phyloP scores from a whole-genome alignment of 345 rosid species.

The Arabidopsis suecica region DNA sequence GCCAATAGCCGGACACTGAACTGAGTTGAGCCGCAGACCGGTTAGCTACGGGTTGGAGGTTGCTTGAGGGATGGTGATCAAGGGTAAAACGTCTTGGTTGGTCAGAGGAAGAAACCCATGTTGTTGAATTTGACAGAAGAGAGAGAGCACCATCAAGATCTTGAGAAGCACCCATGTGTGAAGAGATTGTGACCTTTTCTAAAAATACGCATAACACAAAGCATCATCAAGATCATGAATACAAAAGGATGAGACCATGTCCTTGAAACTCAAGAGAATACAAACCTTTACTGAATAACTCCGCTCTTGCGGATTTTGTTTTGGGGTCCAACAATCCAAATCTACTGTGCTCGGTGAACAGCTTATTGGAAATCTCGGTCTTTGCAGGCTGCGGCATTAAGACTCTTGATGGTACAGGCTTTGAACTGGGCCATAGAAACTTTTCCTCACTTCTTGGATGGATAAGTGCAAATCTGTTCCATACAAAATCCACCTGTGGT shows the following conservation, averaged over 20 bases:
- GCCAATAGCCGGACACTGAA: constrained; percentile 53
- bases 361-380: constrained; percentile 48
- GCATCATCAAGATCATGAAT: neutral
- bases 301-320: constrained; percentile 33
- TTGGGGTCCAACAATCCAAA: constrained; percentile 47
- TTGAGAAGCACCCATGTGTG: constrained; percentile 60
- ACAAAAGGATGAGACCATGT: neutral
- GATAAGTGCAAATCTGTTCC: constrained; percentile 57
- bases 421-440: constrained; percentile 55
- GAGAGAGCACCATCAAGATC: constrained; percentile 98
- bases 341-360: constrained; percentile 44
- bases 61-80: constrained; percentile 45
- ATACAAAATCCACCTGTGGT: constrained; percentile 60
- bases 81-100: constrained; percentile 58
- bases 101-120: constrained; percentile 55
- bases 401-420: constrained; percentile 58
- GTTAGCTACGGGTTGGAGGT: constrained; percentile 46
- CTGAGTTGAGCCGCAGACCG: constrained; percentile 42
- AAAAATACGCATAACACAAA: constrained; percentile 41
- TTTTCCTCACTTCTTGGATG: constrained; percentile 50
- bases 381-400: constrained; percentile 49
- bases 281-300: constrained; percentile 52
- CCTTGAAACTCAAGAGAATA: constrained; percentile 1
- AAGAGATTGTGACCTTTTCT: constrained; percentile 62
- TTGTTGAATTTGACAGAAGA: constrained; percentile 92